phyloP scores from a whole-genome alignment of 768 basidiomycete species.

The Hygrocybe coccinea region DNA sequence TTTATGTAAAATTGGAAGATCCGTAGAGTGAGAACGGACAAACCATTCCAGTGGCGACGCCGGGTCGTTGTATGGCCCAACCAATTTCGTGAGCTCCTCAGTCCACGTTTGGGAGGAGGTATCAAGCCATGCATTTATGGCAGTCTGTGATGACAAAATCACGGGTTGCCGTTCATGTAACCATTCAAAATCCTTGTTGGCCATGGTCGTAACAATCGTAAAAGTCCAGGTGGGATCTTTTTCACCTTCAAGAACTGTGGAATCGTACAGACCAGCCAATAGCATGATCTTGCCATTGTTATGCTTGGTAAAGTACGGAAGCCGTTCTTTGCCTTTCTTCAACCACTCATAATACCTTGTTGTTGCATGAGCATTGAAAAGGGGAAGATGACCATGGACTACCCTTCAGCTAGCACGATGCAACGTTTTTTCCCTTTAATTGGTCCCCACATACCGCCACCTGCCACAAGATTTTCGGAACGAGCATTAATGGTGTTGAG shows the following conservation, averaged over 20 bases:
- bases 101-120: slow-evolving; percentile 65
- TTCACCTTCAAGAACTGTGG: slow-evolving; percentile 57
- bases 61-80: slow-evolving; percentile 55
- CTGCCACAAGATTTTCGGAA: slow-evolving; percentile 69
- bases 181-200: slow-evolving; percentile 69
- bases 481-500: slow-evolving; percentile 90
- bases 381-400: slow-evolving; percentile 1
- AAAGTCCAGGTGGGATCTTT: slow-evolving; percentile 69
- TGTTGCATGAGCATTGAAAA: slow-evolving; percentile 1
- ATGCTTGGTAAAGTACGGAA: slow-evolving; percentile 78
- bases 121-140: slow-evolving; percentile 75
- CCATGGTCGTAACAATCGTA: slow-evolving; percentile 81
- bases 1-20: neutral
- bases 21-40: slow-evolving; percentile 17
- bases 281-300: slow-evolving; percentile 65
- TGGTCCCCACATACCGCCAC: slow-evolving; percentile 80
- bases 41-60: slow-evolving; percentile 63
- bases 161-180: slow-evolving; percentile 90
- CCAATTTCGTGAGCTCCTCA: slow-evolving; percentile 49
- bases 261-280: slow-evolving; percentile 86
- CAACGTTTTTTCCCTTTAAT: slow-evolving; percentile 82
- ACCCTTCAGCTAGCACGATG: slow-evolving; percentile 64
- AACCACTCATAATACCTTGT: slow-evolving; percentile 95
- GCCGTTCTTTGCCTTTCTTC: slow-evolving; percentile 69
- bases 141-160: slow-evolving; percentile 59